Base-by-base conservation (phyloP, 805 yeast species). In the Cyberlindnera nakhonratchasimensis region DNA sequence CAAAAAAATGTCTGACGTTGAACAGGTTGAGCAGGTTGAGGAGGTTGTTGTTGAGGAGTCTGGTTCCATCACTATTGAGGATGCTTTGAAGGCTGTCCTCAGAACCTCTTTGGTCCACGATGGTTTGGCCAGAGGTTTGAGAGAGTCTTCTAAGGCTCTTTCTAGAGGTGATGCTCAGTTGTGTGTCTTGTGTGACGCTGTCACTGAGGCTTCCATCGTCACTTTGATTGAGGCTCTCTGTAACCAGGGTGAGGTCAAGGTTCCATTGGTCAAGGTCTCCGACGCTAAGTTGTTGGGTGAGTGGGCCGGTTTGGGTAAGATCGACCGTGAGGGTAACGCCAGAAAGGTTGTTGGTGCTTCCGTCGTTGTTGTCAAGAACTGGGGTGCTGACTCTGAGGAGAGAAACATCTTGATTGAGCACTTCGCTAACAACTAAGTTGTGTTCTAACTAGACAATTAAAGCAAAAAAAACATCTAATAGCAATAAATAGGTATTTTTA, bases 301-400 rank as follows among this genome's bases (percentile, higher is more conserved):
- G 82, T 93, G 99, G 99, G 98, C 98, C 68, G 99, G 99, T 86
- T 81, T 93, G 64, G 93, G 96, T 80, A 88, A 89, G 78, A 83
- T 91, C 67, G 98, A 93, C 95, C 88, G 96, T 79, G 98, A 93
- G 67, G 99, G 99, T 79, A 89, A 91, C 81, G 96, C 98, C 77
- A 89, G 97, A 82, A 93, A 93, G 88, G 98, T 93, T 66, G 99
- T 93, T 72, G 99, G 99, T 78, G 95, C 96, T 75, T 90, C 98
- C 65, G 91, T 96, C 76, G 97, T 91, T 70, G 99, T 93, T 65
- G 87, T 93, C 82, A 90, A 86, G 83, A 84, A 89, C 95, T 93
- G 98, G 98, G 99, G 99, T 88, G 96, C 88, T 70, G 96, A 89
- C 76, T 85, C 98, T 65, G 91, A 82, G 68, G 99, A 91, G 79